phyloP scores from a whole-genome alignment of 495 filamentous ascomycete genomes.

The Collariella sp. region DNA sequence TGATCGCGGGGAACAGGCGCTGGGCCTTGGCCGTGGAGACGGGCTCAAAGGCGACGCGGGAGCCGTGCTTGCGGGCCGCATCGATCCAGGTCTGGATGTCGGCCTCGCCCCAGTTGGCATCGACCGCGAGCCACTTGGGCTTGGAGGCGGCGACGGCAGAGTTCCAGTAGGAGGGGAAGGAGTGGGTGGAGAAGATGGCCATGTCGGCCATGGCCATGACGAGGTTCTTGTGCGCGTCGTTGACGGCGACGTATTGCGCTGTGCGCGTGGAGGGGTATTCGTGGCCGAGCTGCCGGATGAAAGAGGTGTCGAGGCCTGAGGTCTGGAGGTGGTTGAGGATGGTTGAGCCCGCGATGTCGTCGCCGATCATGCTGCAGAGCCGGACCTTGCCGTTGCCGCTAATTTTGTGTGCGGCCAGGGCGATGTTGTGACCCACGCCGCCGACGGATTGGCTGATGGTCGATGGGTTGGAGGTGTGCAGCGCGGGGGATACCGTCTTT shows the following conservation, averaged over 20 bases:
- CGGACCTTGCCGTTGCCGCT: conserved; percentile 39
- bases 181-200: conserved; percentile 60
- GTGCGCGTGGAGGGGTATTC: conserved; percentile 51
- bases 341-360: conserved; percentile 67
- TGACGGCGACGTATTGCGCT: conserved; percentile 85
- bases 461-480: conserved; percentile 82
- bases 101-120: conserved; percentile 68
- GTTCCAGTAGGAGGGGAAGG: conserved; percentile 48
- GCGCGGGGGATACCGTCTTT: conserved; percentile 37
- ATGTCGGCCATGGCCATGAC: conserved; percentile 91
- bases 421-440: conserved; percentile 92
- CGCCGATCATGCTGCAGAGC: conserved; percentile 67
- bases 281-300: conserved; percentile 48
- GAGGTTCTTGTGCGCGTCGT: conserved; percentile 72
- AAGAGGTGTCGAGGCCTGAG: conserved; percentile 54
- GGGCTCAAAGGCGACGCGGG: conserved; percentile 78
- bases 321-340: conserved; percentile 53
- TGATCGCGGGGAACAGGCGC: conserved; percentile 50
- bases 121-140: conserved; percentile 68
- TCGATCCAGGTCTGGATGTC: conserved; percentile 55
- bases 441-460: conserved; percentile 72
- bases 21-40: conserved; percentile 72
- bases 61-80: conserved; percentile 43
- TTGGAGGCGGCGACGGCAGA: conserved; percentile 45
- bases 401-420: conserved; percentile 58